Evolutionary conservation across 441 rosid genomes (phyloP), one percentile per base, ranked within the genome.

Genomic region (Jatropha podagrica): DNA sequence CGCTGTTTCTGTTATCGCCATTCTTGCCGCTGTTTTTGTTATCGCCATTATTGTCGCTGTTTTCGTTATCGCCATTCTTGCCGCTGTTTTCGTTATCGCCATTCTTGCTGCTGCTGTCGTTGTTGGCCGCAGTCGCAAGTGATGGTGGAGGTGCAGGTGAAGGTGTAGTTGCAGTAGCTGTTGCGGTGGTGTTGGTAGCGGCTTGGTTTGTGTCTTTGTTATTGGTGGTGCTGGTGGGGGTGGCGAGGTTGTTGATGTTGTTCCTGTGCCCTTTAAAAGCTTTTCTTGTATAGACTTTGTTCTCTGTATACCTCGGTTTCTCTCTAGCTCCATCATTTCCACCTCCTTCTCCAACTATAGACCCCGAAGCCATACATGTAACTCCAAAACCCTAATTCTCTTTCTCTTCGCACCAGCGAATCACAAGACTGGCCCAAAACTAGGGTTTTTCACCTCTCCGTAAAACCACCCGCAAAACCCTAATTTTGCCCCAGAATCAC

Each of bases 361-460:
- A 85, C 90, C 86, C 98, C 69, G 97, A 95, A 87, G 98, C 99
- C 99, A 93, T 95, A 81, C 95, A 93, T 83, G 85, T 82, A 84
- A 42, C 79, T 65, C 67, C 59, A 80, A 88, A 90, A 83, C 90
- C 98, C 95, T 85, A 89, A 84, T 73, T 55, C 64, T 26, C 79
- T 74, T 60, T 76, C 73, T 59, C 69, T 65, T 58, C 68, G 67
- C 76, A n/a, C 40, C 56, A 38, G 32, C 14, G 8, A 71, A 42
- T 26, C 15, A 27, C 23, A 42, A 61, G 5, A 14, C 44, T 5
- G 41, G 32, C 56, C 55, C 14, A 41, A 56, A 69, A 56, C 18
- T 78, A 79, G 82, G 83, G 81, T 71, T 77, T 72, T 83, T 65
- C 73, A n/a, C 54, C 70, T 69, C 80, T 69, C 27, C 41, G 40